Evolutionary conservation across 2,329 filamentous ascomycete genomes (phyloP), one percentile per base, ranked within the genome.

Genomic region (Geoglossum cookeanum): DNA sequence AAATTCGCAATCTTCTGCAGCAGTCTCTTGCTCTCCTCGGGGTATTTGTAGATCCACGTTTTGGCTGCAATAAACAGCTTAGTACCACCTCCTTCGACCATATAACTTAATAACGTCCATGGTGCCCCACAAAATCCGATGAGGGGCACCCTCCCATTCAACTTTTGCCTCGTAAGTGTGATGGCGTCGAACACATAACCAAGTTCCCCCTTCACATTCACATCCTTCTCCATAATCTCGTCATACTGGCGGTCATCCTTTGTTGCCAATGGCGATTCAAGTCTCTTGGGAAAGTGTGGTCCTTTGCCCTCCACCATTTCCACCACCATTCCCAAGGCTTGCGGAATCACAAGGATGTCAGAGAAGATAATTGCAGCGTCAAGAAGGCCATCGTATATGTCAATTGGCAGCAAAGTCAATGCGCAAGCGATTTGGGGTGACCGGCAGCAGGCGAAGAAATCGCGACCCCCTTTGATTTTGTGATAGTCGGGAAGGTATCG

Each of bases 311-410:
- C 90, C 9, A 97, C 78, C 92, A 98, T 98, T 70, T 97, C 86
- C 32, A 98, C 92, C n/a, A 78, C 77, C 92, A 98, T 98, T 0
- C 92, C 92, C 81, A 98, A 87, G 35, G 92, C 92, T 73, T 98
- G 92, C 0, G 92, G 92, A 61, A 98, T 90, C 51, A 98, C 92
- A 42, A 98, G 80, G 62, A 98, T 98, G 68, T 98, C 92, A 58
- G 88, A 95, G 77, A 98, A 98, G 70, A 98, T 98, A 66, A 98
- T 98, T 59, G 92, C 90, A 32, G 89, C 91, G 70, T 98, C 92
- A 64, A 98, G 81, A 60, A 98, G 83, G 48, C 89, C 90, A 47
- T 78, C 83, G 68, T 83, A 98, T 56, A 92, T 88, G 64, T 96
- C 89, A 65, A 98, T 83, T 56, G 92, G 92, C 71, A 98, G 92